phyloP scores from a whole-genome alignment of 179 eudicot genomes.

The Silene coronaria region DNA sequence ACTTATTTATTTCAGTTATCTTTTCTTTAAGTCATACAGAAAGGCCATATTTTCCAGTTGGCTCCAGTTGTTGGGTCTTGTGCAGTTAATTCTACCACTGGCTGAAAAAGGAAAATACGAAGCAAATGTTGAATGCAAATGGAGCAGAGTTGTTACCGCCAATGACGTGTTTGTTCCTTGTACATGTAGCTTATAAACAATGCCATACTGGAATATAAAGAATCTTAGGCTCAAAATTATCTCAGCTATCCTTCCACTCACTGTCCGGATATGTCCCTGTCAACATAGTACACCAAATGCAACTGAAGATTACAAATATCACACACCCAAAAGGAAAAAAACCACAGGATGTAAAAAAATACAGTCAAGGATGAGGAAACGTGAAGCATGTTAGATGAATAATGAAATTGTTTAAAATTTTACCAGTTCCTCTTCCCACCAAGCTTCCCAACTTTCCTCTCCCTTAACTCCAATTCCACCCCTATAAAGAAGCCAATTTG shows the following conservation, averaged over 20 bases:
- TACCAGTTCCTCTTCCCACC: constrained; percentile 99
- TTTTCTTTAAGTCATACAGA: background rate
- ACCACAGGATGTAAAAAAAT: background rate
- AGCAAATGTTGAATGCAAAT: background rate
- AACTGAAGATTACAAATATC: background rate
- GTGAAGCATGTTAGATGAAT: constrained; percentile 1
- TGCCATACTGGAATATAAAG: constrained; percentile 87
- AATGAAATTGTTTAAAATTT: background rate
- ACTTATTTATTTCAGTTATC: background rate
- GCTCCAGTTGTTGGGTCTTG: too few relatives aligned
- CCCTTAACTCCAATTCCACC: constrained; percentile 99
- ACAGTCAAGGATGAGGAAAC: constrained; percentile 3
- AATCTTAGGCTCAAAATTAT: constrained; percentile 88
- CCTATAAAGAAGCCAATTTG: constrained; percentile 97
- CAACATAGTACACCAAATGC: constrained; percentile 21
- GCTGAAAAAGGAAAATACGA: background rate
- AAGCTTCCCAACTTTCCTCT: constrained; percentile 99
- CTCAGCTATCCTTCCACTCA: constrained; percentile 76
- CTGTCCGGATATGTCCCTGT: constrained; percentile 80
- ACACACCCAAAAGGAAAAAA: background rate
- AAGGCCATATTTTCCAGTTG: background rate
- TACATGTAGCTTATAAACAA: constrained; percentile 77
- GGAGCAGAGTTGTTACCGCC: constrained; percentile 43
- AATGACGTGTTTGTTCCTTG: constrained; percentile 72
- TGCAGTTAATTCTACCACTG: background rate